These are phyloP conservation scores for Ascochyta fabae DNA, from an alignment of 2,329 filamentous ascomycete genomes.

Conservation along the genomic window DNA sequence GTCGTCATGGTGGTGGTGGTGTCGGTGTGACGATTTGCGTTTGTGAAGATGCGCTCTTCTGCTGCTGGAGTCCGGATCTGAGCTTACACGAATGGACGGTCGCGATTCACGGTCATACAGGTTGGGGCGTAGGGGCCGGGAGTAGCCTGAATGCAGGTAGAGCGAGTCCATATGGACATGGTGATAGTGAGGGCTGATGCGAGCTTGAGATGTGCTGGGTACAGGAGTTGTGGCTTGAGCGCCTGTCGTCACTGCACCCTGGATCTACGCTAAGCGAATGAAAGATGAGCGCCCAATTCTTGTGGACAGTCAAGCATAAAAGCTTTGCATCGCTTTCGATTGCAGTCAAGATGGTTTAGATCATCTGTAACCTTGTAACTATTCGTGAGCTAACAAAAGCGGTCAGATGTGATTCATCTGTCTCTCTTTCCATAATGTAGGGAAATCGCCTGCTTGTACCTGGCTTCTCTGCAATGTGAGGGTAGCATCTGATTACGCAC, in stretches of 20 bases:
- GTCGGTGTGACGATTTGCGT: conserved; percentile 37
- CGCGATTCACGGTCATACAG: conserved; percentile 30
- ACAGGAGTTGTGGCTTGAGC: conserved; percentile 13
- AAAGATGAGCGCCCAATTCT: not conserved
- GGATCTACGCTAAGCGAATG: conserved; percentile 6
- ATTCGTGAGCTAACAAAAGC: not conserved
- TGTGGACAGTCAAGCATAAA: too few species aligned
- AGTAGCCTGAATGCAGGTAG: conserved; percentile 27
- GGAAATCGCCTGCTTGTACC: not conserved
- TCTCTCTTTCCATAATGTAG: not conserved
- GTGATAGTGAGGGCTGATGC: conserved; percentile 16
- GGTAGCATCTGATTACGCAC: not conserved
- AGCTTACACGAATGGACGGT: conserved; percentile 32
- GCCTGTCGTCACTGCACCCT: conserved; percentile 20
- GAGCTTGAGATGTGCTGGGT: conserved; percentile 2
- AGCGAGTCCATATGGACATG: conserved; percentile 35
- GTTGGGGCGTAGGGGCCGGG: conserved; percentile 31
- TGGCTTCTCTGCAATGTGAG: not conserved
- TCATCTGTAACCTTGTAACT: too few species aligned
- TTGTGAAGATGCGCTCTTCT: conserved; percentile 19
- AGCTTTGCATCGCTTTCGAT: too few species aligned
- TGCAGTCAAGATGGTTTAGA: too few species aligned
- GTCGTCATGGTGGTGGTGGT: conserved; percentile 31
- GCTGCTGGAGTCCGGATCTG: conserved; percentile 26
- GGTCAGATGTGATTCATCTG: not conserved